These are phyloP conservation scores for Rhodotorula sp. DNA, from an alignment of 1,284 basidiomycete genomes.

Conservation along the genomic window DNA sequence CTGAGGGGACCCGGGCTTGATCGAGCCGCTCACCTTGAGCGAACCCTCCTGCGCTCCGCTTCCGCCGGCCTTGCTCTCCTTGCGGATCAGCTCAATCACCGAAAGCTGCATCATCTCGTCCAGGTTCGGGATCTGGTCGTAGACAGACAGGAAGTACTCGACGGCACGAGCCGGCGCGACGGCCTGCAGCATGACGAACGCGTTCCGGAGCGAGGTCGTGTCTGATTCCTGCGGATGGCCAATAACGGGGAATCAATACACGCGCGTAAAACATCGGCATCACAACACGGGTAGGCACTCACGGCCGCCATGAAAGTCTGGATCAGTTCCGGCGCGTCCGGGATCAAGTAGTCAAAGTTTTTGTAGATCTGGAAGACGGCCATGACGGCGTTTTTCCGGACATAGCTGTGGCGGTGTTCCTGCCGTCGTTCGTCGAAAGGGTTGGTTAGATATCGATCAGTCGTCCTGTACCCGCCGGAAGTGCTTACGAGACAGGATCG, in stretches of 20 bases:
- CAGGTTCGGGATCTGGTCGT: constrained; percentile 77
- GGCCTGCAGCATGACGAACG: constrained; percentile 89
- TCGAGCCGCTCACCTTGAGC: constrained; percentile 17
- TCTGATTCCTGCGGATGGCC: constrained; percentile 67
- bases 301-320: constrained; percentile 93
- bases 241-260: neutral
- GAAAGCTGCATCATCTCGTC: constrained; percentile 96
- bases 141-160: constrained; percentile 81
- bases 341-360: constrained; percentile 89
- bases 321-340: constrained; percentile 94
- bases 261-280: neutral
- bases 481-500: constrained; percentile 71
- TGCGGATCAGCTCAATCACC: constrained; percentile 89
- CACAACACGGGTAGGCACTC: neutral
- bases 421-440: constrained; percentile 24
- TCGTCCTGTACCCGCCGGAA: too few species aligned
- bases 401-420: constrained; percentile 97
- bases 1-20: neutral
- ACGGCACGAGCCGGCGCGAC: constrained; percentile 88
- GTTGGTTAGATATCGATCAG: neutral
- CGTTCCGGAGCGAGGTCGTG: constrained; percentile 95
- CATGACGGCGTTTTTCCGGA: constrained; percentile 98
- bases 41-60: constrained; percentile 31
- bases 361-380: constrained; percentile 92
- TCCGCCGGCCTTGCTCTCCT: constrained; percentile 69